Conservation (phyloP, 2,329 filamentous ascomycete genomes). For the Fusarium armeniacum region DNA sequence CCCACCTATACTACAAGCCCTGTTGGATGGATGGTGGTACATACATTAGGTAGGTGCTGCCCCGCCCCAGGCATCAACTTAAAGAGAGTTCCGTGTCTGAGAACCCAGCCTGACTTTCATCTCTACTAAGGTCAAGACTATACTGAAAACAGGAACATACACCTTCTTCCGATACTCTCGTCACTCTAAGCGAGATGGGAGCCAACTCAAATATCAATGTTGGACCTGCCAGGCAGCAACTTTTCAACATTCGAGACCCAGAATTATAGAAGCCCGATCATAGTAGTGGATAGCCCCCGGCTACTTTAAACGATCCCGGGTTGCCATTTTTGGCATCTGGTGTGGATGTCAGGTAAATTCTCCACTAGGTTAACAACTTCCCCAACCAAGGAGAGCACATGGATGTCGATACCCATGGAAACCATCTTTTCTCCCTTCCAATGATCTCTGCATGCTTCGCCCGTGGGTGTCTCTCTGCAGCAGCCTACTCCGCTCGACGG, state of each 20-base stretch:
- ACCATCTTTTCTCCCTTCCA: conserved; percentile 24
- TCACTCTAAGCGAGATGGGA: conserved; percentile 2
- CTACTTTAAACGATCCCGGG: conserved; percentile 21
- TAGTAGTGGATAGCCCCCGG: conserved; percentile 21
- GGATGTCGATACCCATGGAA: conserved; percentile 22
- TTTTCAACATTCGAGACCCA: conserved; percentile 14
- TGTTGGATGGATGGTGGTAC: conserved; percentile 2
- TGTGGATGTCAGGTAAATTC: conserved; percentile 31
- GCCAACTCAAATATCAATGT: neutral
- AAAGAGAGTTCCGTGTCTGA: conserved; percentile 9
- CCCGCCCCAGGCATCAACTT: conserved; percentile 40
- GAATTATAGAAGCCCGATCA: conserved; percentile 15
- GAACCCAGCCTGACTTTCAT: conserved; percentile 3
- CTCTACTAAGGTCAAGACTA: conserved; percentile 6
- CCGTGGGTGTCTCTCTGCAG: conserved; percentile 10
- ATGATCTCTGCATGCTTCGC: conserved; percentile 22
- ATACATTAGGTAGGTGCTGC: conserved; percentile 1
- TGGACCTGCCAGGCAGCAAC: conserved; percentile 24
- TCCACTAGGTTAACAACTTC: conserved; percentile 29
- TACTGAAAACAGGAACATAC: conserved; percentile 5
- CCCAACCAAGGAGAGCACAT: conserved; percentile 15
- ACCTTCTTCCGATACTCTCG: neutral
- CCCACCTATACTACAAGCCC: neutral
- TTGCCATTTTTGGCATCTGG: conserved; percentile 33
- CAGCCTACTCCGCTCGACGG: conserved; percentile 13